Evolutionary conservation across 202 grass and related monocot genomes (phyloP).

Genomic region (Brachypodium distachyon): DNA sequence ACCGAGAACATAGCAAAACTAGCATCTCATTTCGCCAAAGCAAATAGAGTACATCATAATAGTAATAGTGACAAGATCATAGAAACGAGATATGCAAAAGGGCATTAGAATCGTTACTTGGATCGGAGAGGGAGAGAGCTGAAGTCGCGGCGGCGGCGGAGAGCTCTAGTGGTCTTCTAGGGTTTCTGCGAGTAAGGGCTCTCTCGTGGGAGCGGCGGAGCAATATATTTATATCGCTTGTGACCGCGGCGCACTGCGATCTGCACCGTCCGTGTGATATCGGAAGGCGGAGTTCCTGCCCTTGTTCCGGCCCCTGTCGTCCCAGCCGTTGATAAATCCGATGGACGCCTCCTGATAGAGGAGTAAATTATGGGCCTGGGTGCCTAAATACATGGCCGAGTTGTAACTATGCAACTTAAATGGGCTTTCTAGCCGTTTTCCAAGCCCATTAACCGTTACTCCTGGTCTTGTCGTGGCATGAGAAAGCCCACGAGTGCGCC

Average conservation of each 20-base stretch:
- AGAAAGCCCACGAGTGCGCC: not conserved
- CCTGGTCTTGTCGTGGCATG: not conserved
- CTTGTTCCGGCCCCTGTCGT: not conserved
- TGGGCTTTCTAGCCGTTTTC: not conserved
- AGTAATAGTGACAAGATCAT: not conserved
- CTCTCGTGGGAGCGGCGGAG: not conserved
- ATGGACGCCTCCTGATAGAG: not conserved
- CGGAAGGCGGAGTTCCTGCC: not conserved
- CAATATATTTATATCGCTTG: not conserved
- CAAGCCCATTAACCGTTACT: not conserved
- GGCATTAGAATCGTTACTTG: not conserved
- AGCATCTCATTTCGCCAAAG: not conserved
- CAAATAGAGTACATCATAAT: not conserved
- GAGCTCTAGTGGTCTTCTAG: not conserved
- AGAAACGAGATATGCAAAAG: too few relatives aligned
- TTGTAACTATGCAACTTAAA: too few relatives aligned
- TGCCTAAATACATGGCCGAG: not conserved
- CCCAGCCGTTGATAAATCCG: slow-evolving; percentile 1
- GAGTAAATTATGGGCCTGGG: not conserved
- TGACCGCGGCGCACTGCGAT: not conserved
- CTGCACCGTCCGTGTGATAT: not conserved
- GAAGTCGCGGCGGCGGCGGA: not conserved
- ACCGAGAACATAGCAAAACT: not conserved
- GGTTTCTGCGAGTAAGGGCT: slow-evolving; percentile 4
- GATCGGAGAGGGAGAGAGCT: slow-evolving; percentile 8